Evolutionary conservation across 2,329 filamentous ascomycete species (phyloP).

Genomic region (Pseudocercospora musae): DNA sequence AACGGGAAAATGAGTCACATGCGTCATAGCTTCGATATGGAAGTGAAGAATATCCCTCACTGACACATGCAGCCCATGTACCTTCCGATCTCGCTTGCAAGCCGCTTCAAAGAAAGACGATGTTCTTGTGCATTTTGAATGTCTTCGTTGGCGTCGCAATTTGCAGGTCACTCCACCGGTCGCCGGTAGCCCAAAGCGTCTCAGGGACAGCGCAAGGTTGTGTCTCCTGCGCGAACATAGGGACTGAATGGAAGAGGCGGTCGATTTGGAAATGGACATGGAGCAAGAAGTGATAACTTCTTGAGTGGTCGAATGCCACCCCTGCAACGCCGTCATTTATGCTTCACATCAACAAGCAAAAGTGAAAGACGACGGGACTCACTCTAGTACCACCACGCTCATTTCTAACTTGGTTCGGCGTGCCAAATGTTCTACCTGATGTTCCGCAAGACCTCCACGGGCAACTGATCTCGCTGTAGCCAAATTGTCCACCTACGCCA

Average conservation of each 20-base stretch:
- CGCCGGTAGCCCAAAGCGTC: background rate
- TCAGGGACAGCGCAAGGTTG: background rate
- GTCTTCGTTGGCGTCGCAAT: background rate
- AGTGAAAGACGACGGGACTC: background rate
- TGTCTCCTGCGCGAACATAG: background rate
- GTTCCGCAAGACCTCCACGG: background rate
- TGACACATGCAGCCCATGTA: too few species aligned
- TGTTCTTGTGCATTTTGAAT: constrained; percentile 6
- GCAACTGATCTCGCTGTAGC: too few species aligned
- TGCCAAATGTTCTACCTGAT: background rate
- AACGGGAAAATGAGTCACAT: too few species aligned
- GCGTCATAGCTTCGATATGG: too few species aligned
- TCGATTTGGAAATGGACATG: background rate
- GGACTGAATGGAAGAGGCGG: background rate
- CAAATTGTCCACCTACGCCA: too few species aligned
- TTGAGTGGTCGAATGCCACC: background rate
- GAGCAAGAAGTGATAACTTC: background rate
- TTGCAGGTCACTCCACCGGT: background rate
- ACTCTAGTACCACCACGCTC: background rate
- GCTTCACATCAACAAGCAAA: background rate
- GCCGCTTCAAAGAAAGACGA: constrained; percentile 5
- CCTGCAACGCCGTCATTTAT: background rate
- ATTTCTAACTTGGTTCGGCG: background rate
- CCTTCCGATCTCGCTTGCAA: background rate
- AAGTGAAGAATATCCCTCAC: too few species aligned